These are phyloP conservation scores for Exutisphaerella laricina DNA, from an alignment of 2,329 filamentous ascomycete genomes.

Conservation along the genomic window DNA sequence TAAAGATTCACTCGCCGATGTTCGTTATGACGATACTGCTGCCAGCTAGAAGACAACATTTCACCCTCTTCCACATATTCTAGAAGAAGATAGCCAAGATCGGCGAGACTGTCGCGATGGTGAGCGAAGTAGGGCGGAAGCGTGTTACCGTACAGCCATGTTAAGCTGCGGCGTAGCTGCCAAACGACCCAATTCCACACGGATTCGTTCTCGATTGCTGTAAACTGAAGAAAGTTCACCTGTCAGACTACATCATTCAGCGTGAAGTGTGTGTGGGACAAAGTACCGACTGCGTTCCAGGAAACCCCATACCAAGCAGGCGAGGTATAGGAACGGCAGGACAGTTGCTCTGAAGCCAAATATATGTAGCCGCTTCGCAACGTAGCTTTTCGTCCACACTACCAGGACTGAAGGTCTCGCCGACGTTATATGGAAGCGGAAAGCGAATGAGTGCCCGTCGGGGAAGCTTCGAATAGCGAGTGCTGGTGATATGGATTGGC, in stretches of 20 bases:
- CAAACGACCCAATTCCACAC: slow-evolving; percentile 9
- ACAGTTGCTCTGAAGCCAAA: slow-evolving; percentile 38
- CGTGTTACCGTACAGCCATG: slow-evolving; percentile 7
- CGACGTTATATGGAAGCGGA: slow-evolving; percentile 26
- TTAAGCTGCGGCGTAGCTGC: slow-evolving; percentile 3
- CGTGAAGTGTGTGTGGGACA: slow-evolving; percentile 1
- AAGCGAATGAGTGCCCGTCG: neutral
- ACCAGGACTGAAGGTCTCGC: slow-evolving; percentile 36
- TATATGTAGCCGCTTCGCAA: slow-evolving; percentile 38
- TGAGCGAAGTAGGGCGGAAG: slow-evolving; percentile 10
- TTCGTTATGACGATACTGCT: slow-evolving; percentile 5
- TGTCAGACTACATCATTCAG: neutral
- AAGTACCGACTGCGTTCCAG: slow-evolving; percentile 7
- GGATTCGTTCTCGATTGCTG: slow-evolving; percentile 11
- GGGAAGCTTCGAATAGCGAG: neutral
- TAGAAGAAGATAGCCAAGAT: slow-evolving; percentile 10
- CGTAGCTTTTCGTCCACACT: slow-evolving; percentile 42
- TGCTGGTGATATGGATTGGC: neutral
- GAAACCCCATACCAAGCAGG: slow-evolving; percentile 35
- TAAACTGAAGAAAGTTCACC: slow-evolving; percentile 8
- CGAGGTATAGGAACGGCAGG: slow-evolving; percentile 35
- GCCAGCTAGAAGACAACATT: slow-evolving; percentile 12
- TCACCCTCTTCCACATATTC: slow-evolving; percentile 10
- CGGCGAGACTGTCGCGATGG: slow-evolving; percentile 3
- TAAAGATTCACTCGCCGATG: slow-evolving; percentile 10